Evolutionary conservation across 2,329 filamentous ascomycete species (phyloP).

Genomic region (Fonsecaea pugnacius): DNA sequence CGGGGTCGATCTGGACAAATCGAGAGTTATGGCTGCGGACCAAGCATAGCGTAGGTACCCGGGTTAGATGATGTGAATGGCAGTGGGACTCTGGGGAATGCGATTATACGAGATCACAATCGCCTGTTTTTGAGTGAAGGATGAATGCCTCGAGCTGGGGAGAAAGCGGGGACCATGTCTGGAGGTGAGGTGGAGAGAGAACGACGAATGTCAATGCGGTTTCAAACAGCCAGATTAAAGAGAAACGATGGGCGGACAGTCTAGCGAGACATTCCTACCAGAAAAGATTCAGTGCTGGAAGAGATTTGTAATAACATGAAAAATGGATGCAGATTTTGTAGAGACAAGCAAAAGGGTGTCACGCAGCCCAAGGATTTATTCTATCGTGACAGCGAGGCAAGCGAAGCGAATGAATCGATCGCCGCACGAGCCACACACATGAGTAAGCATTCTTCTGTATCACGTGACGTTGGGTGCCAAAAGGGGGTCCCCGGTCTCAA

Average conservation of each 20-base stretch:
- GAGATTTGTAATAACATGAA: background rate
- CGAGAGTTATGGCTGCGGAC: background rate
- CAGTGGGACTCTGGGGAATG: background rate
- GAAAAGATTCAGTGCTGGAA: background rate
- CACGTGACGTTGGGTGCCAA: background rate
- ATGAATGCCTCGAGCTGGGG: conserved; percentile 7
- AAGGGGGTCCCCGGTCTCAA: background rate
- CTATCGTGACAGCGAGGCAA: background rate
- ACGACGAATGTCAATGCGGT: background rate
- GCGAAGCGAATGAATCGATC: background rate
- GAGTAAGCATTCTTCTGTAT: background rate
- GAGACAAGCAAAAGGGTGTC: background rate
- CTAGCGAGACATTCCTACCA: background rate
- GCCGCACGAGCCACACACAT: background rate
- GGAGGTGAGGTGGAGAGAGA: conserved; percentile 1
- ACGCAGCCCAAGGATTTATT: background rate
- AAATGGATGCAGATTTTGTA: background rate
- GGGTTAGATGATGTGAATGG: background rate
- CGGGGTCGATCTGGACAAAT: background rate
- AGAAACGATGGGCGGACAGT: background rate
- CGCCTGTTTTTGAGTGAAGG: background rate
- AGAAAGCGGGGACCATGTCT: conserved; percentile 14
- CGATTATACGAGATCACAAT: conserved; percentile 11
- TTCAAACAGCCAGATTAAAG: background rate
- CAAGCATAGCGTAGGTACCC: background rate